phyloP scores from a whole-genome alignment of 192 early-diverging fungal genomes.

The Podila minutissima region DNA sequence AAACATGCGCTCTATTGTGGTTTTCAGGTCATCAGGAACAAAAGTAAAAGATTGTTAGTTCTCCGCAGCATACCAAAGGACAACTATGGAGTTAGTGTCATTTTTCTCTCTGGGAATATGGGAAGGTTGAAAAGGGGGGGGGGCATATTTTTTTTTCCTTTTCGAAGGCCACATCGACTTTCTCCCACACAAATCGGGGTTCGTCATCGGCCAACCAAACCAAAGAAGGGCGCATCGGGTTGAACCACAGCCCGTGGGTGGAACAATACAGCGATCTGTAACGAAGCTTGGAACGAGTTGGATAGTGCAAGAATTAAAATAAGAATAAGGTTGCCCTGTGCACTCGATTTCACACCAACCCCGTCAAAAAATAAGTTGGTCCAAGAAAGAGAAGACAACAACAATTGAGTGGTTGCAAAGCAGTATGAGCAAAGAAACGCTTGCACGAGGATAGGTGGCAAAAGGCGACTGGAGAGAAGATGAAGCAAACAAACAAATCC shows the following conservation, averaged over 20 bases:
- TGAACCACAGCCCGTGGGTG: background rate
- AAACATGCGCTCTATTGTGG: slow-evolving; percentile 63
- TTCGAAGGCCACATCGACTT: too few relatives aligned
- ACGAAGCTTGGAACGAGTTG: background rate
- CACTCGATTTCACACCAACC: background rate
- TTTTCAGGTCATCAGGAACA: background rate
- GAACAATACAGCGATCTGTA: background rate
- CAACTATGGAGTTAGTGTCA: background rate
- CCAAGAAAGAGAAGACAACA: background rate
- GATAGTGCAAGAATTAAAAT: background rate
- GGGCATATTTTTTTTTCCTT: too few relatives aligned
- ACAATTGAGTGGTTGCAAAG: background rate
- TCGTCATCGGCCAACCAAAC: too few relatives aligned
- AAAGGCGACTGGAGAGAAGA: slow-evolving; percentile 5
- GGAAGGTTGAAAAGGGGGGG: too few relatives aligned
- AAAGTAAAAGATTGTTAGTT: background rate
- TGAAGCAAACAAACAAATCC: background rate
- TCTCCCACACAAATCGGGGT: too few relatives aligned
- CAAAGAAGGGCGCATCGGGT: too few relatives aligned
- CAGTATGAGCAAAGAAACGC: background rate
- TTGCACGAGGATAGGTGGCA: background rate
- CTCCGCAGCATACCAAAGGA: slow-evolving; percentile 1
- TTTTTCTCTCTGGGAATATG: too few relatives aligned
- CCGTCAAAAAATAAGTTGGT: background rate
- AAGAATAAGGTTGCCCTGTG: slow-evolving; percentile 1